Evolutionary conservation across 139 green algal species (phyloP).

Genomic region (Edaphochlamys debaryana): DNA sequence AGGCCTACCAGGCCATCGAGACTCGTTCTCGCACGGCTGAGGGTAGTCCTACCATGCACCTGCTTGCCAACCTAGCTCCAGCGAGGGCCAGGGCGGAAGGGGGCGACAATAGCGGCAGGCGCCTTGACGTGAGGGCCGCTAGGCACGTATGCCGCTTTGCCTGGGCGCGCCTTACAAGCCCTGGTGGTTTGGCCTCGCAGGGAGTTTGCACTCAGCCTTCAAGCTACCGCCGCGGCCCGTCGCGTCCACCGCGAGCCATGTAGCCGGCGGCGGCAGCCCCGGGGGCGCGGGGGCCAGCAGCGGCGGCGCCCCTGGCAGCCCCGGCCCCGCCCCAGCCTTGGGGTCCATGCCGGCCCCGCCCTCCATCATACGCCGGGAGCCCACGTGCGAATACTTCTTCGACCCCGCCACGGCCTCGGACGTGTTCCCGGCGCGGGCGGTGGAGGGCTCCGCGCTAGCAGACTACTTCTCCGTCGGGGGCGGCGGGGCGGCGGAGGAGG

Average conservation of each 20-base stretch:
- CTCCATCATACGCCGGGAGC: background rate
- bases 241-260: no score
- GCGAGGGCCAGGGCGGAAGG: no score
- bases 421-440: slow-evolving; percentile 14
- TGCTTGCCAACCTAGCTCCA: no score
- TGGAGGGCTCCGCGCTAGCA: slow-evolving; percentile 11
- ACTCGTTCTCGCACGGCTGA: no score
- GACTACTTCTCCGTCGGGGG: slow-evolving; percentile 32
- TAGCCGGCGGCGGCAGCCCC: no score
- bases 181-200: no score
- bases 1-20: no score
- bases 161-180: no score
- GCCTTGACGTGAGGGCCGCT: no score
- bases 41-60: no score
- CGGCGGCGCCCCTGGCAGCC: background rate
- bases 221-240: background rate
- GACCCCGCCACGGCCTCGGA: background rate
- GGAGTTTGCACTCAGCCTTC: background rate
- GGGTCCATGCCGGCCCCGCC: background rate
- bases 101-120: no score
- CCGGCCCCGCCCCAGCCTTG: background rate
- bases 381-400: slow-evolving; percentile 17
- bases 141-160: no score
- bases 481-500: background rate
- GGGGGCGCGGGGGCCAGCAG: background rate